A percentile compares a stretch with the other conserved stretches of the same genome.
These are phyloP conservation scores for Arachnomyces sp. DNA, from an alignment of 2,329 filamentous ascomycete species.

Conservation along the genomic window DNA sequence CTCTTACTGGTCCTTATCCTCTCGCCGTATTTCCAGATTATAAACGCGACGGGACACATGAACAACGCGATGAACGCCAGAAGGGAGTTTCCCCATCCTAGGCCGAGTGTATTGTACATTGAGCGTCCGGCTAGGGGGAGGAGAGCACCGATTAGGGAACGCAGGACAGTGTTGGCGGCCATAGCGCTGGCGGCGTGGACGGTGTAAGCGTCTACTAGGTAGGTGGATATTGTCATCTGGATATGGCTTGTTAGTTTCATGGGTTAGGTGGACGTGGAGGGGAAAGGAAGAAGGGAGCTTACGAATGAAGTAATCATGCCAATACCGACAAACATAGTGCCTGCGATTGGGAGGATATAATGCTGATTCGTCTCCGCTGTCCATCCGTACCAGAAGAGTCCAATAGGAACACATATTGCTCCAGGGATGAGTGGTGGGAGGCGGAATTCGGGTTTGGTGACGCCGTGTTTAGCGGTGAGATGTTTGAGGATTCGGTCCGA, in stretches of 20 bases:
- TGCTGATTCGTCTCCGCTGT: constrained; percentile 45
- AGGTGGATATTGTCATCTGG: constrained; percentile 52
- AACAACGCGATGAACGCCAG: constrained; percentile 49
- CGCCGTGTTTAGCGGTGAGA: constrained; percentile 27
- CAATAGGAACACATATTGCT: constrained; percentile 46
- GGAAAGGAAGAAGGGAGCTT: constrained; percentile 11
- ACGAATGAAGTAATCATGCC: constrained; percentile 51
- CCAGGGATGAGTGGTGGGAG: constrained; percentile 51
- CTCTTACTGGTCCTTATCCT: constrained; percentile 24
- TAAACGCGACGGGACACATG: constrained; percentile 35
- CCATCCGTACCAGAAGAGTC: constrained; percentile 55
- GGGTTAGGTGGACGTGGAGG: background rate
- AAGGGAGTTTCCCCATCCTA: constrained; percentile 48
- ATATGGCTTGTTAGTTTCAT: constrained; percentile 9
- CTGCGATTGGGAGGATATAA: constrained; percentile 57
- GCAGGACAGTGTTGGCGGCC: constrained; percentile 49
- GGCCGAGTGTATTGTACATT: constrained; percentile 40
- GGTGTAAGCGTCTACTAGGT: constrained; percentile 52
- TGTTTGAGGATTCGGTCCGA: constrained; percentile 27
- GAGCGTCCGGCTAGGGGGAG: constrained; percentile 54
- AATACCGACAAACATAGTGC: constrained; percentile 47
- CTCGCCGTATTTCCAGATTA: constrained; percentile 31
- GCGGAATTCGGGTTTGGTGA: constrained; percentile 41
- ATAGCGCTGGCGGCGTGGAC: constrained; percentile 43
- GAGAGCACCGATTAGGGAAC: constrained; percentile 50